Evolutionary conservation across 2,329 filamentous ascomycete species (phyloP).

Genomic region (Dactylellina drechsleri): DNA sequence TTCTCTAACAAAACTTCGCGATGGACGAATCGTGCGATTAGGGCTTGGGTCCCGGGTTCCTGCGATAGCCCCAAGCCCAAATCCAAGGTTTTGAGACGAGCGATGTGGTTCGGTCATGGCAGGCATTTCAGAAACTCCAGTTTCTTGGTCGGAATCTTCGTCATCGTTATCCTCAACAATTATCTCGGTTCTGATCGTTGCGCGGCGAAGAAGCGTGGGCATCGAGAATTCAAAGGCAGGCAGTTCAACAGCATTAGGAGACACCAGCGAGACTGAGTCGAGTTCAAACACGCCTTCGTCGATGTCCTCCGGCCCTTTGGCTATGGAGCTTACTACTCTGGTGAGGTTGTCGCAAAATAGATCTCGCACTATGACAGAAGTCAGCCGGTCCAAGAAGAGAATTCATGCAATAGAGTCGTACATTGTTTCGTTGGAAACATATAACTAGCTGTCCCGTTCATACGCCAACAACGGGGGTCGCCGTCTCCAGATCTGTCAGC

Average conservation of each 20-base stretch:
- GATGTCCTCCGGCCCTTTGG: constrained; percentile 10
- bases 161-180: constrained; percentile 45
- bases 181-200: constrained; percentile 31
- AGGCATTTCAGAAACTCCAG: constrained; percentile 10
- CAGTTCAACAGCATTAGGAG: constrained; percentile 30
- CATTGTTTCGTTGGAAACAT: constrained; percentile 43
- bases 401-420: constrained; percentile 9
- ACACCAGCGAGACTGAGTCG: constrained; percentile 18
- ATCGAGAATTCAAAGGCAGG: constrained; percentile 51
- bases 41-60: constrained; percentile 4
- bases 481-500: constrained; percentile 40
- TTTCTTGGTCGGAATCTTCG: constrained; percentile 25
- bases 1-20: constrained; percentile 45
- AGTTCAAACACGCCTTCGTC: constrained; percentile 48
- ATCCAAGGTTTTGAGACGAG: constrained; percentile 7
- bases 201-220: constrained; percentile 45
- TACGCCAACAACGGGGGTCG: constrained; percentile 36
- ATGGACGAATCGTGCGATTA: constrained; percentile 24
- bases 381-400: not conserved
- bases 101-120: not conserved
- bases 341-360: constrained; percentile 39
- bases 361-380: constrained; percentile 27
- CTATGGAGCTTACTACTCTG: constrained; percentile 13
- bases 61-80: not conserved
- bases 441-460: constrained; percentile 31